phyloP scores from a whole-genome alignment of 2,329 filamentous ascomycete species.

The Cadophora gregata region DNA sequence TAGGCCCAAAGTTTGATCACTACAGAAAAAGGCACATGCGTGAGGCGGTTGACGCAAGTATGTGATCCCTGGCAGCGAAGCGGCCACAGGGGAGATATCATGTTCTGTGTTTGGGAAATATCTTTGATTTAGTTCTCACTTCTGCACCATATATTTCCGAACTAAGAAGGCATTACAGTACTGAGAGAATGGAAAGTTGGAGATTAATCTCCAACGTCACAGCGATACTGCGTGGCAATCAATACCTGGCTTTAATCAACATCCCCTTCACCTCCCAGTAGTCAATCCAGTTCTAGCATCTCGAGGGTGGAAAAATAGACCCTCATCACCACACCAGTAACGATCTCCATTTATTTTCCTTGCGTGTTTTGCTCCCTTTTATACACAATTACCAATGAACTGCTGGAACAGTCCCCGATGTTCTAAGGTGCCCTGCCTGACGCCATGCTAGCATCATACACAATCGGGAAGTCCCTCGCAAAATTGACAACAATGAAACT shows the following conservation, averaged over 20 bases:
- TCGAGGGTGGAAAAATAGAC: background rate
- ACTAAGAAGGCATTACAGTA: background rate
- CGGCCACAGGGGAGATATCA: background rate
- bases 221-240: background rate
- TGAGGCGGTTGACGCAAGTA: background rate
- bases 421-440: background rate
- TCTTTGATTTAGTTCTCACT: background rate
- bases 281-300: background rate
- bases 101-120: background rate
- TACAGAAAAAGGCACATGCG: no score
- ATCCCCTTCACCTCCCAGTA: background rate
- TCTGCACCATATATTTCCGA: background rate
- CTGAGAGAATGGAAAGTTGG: no score
- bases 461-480: background rate
- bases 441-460: constrained; percentile 3
- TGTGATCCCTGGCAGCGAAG: background rate
- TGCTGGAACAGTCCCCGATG: background rate
- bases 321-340: background rate
- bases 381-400: background rate
- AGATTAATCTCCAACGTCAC: background rate
- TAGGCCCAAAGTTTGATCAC: background rate
- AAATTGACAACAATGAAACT: background rate
- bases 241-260: background rate
- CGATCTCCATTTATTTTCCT: background rate
- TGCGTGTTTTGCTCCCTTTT: background rate